phyloP scores from a whole-genome alignment of 2,329 filamentous ascomycete species.

The Cryphonectria radicalis region DNA sequence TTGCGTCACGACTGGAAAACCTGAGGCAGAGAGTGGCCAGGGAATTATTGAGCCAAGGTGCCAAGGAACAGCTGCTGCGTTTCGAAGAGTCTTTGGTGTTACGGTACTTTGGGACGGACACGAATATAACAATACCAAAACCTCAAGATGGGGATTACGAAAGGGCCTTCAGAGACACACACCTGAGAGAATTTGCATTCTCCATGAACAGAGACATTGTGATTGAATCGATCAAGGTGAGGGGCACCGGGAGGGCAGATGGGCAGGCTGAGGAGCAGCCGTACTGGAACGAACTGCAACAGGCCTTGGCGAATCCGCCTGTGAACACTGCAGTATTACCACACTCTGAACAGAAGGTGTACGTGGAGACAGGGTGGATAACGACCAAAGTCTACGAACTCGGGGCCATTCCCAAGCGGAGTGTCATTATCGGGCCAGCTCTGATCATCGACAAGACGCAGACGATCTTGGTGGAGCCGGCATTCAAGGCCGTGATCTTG shows the following conservation, averaged over 20 bases:
- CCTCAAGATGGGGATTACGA: constrained; percentile 43
- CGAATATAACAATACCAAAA: constrained; percentile 50
- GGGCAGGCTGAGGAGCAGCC: constrained; percentile 26
- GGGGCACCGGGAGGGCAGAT: constrained; percentile 36
- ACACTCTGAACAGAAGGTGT: constrained; percentile 35
- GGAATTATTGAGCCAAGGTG: constrained; percentile 35
- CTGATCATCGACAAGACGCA: constrained; percentile 38
- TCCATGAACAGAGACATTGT: constrained; percentile 42
- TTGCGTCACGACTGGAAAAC: constrained; percentile 33
- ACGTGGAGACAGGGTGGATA: constrained; percentile 37
- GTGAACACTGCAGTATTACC: constrained; percentile 14
- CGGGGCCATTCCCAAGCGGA: constrained; percentile 32
- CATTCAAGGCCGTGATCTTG: constrained; percentile 37
- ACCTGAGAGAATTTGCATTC: constrained; percentile 48
- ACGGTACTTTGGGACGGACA: constrained; percentile 55
- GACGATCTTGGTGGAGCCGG: constrained; percentile 37
- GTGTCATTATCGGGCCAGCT: constrained; percentile 21
- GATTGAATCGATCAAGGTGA: constrained; percentile 44
- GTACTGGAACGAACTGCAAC: constrained; percentile 29
- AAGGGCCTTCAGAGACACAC: constrained; percentile 41
- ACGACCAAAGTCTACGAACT: constrained; percentile 38
- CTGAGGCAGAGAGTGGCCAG: constrained; percentile 40
- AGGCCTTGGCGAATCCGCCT: background rate
- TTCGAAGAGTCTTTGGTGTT: constrained; percentile 48
- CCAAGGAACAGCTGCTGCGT: constrained; percentile 37